These are phyloP conservation scores for Boletellus ananas DNA, from an alignment of 768 basidiomycete species.

Conservation along the genomic window DNA sequence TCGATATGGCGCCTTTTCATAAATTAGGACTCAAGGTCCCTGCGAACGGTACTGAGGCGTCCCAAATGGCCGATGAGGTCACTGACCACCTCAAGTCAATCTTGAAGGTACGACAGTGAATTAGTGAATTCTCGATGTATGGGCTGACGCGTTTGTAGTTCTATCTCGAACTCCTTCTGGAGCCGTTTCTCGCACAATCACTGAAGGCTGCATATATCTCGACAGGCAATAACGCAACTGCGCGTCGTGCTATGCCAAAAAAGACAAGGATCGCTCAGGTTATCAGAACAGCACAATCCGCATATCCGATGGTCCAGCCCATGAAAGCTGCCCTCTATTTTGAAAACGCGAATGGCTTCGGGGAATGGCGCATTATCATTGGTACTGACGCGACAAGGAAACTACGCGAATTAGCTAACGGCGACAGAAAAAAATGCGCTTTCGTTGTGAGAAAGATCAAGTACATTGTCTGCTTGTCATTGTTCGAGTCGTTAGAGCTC, in stretches of 20 bases:
- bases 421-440: slow-evolving; percentile 45
- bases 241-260: neutral
- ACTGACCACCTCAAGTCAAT: slow-evolving; percentile 23
- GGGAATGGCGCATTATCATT: slow-evolving; percentile 60
- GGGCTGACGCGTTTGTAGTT: slow-evolving; percentile 15
- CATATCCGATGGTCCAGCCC: slow-evolving; percentile 50
- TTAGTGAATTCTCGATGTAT: neutral
- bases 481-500: neutral
- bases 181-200: slow-evolving; percentile 10
- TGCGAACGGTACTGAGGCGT: slow-evolving; percentile 16
- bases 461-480: slow-evolving; percentile 31
- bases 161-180: slow-evolving; percentile 22
- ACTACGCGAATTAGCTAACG: slow-evolving; percentile 45
- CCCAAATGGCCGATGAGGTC: slow-evolving; percentile 13
- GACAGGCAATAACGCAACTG: neutral
- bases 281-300: slow-evolving; percentile 18
- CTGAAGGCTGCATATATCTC: slow-evolving; percentile 11
- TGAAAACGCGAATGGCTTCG: slow-evolving; percentile 56
- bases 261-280: neutral
- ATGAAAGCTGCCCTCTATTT: slow-evolving; percentile 62
- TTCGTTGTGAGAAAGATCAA: slow-evolving; percentile 68
- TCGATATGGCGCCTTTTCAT: slow-evolving; percentile 31
- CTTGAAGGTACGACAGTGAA: slow-evolving; percentile 25
- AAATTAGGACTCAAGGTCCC: slow-evolving; percentile 31
- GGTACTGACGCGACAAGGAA: slow-evolving; percentile 50